Evolutionary conservation across 169 alveolate species (phyloP).

Genomic region (Neospora caninum): DNA sequence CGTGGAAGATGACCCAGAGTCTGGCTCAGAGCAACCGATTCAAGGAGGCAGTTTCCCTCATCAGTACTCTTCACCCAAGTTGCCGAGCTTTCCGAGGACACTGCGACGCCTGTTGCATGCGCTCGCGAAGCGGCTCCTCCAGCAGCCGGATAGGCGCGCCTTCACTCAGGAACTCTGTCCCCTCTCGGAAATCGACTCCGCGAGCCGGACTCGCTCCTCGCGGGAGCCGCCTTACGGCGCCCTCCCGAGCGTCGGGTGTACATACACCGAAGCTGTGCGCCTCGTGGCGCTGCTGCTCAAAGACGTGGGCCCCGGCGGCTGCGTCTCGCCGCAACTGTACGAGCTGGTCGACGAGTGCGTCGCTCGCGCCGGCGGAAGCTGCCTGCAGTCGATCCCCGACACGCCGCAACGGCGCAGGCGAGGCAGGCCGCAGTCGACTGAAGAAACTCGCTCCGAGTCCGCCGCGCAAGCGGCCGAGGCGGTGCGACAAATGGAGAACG

Average conservation of each 20-base stretch:
- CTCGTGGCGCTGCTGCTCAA: constrained; percentile 32
- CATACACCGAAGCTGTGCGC: constrained; percentile 29
- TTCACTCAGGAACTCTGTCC: background rate
- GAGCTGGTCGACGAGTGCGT: constrained; percentile 32
- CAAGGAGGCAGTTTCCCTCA: background rate
- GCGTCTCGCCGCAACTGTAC: background rate
- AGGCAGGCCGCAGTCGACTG: background rate
- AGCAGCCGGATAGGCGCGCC: background rate
- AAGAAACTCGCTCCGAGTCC: background rate
- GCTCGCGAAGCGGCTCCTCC: constrained; percentile 43
- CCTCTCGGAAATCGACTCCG: background rate
- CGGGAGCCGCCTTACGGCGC: background rate
- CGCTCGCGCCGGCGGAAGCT: constrained; percentile 10
- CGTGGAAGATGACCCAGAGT: background rate
- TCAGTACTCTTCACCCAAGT: background rate
- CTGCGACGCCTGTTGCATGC: background rate
- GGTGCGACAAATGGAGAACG: background rate
- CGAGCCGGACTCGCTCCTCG: background rate
- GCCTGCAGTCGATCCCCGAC: background rate
- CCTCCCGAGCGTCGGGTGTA: background rate
- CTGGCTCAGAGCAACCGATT: background rate
- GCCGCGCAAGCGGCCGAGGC: background rate
- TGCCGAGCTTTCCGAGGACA: background rate
- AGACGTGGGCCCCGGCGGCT: constrained; percentile 30
- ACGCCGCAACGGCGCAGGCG: background rate